A percentile compares a stretch with the other conserved stretches of the same genome.
Conservation (phyloP, 2,329 filamentous ascomycete genomes). For the Talaromyces amestolkiae region DNA sequence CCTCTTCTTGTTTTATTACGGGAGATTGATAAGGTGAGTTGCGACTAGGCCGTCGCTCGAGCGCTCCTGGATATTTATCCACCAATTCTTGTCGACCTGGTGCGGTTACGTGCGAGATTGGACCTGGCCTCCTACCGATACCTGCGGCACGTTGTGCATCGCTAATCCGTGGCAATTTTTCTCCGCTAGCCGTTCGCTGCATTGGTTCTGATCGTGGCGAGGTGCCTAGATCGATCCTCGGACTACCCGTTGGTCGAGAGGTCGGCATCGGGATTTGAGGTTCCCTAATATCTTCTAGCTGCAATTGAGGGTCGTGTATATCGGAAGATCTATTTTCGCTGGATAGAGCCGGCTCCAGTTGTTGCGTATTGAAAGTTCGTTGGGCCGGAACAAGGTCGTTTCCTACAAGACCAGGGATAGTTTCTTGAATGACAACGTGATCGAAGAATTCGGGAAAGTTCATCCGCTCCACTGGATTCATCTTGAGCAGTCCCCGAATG, state of each 20-base stretch:
- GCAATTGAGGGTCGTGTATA: slow-evolving; percentile 7
- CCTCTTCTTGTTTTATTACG: slow-evolving; percentile 41
- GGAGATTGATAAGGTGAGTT: slow-evolving; percentile 32
- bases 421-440: slow-evolving; percentile 67
- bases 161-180: slow-evolving; percentile 28
- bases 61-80: slow-evolving; percentile 28
- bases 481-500: slow-evolving; percentile 77
- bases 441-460: slow-evolving; percentile 83
- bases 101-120: slow-evolving; percentile 39
- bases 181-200: slow-evolving; percentile 35
- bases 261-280: slow-evolving; percentile 12
- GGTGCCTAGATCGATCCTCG: slow-evolving; percentile 26
- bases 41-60: slow-evolving; percentile 16
- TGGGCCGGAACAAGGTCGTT: slow-evolving; percentile 61
- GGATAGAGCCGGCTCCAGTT: slow-evolving; percentile 14
- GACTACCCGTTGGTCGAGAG: slow-evolving; percentile 40
- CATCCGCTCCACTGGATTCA: slow-evolving; percentile 79
- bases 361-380: slow-evolving; percentile 21
- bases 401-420: slow-evolving; percentile 77
- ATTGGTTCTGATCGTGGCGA: slow-evolving; percentile 29
- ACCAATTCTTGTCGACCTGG: slow-evolving; percentile 40
- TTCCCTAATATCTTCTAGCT: slow-evolving; percentile 24
- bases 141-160: slow-evolving; percentile 28
- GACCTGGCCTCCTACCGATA: slow-evolving; percentile 33
- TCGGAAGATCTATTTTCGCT: slow-evolving; percentile 16